Evolutionary conservation across 2,329 filamentous ascomycete species (phyloP), one percentile per base, ranked within the genome.

Genomic region (Sporothrix pseudoabietina): DNA sequence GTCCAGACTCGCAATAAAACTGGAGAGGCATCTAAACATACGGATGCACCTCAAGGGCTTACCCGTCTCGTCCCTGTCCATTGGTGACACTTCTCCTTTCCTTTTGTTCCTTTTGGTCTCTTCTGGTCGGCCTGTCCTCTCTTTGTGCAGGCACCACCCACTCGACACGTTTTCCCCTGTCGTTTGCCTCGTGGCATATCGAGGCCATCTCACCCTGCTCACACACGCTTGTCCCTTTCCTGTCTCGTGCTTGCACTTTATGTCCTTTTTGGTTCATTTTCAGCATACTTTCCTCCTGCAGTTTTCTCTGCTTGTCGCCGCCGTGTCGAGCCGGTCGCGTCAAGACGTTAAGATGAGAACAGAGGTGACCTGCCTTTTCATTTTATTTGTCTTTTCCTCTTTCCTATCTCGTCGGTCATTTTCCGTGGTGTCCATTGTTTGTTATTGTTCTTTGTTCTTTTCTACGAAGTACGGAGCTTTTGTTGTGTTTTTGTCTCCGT

Each of bases 161-260:
- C 63, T 63, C 39, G 35, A 44, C 59, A 63, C 59, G 59, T 41
- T 41, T 65, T 47, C 32, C 39, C 39, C 22, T 65, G 39, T 30
- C 61, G 39, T 41, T 47, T 65, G 61, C 61, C 61, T 65, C 61
- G 61, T 65, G 61, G 61, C 61, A 65, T 6, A 26, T 65, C 39
- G 61, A 30, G n/a, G 61, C 61, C 61, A 65, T 65, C 61, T 47
- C 39, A 65, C 61, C 5, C 61, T 47, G 22, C 61, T 47, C 61
- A 47, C 22, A 5, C 22, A 44, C 39, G 16, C 61, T 47, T 65
- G 10, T 47, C 61, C 61, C n/a, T 19, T 47, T 65, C 47, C 22
- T 30, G n/a, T 47, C 61, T 65, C 61, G 61, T 65, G 61, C 61
- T 14, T 65, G 39, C 61, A 65, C 44, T 63, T 41, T 26, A 65